Conservation (phyloP, 345 rosid species). For the Psidium friedrichsthalianum region DNA sequence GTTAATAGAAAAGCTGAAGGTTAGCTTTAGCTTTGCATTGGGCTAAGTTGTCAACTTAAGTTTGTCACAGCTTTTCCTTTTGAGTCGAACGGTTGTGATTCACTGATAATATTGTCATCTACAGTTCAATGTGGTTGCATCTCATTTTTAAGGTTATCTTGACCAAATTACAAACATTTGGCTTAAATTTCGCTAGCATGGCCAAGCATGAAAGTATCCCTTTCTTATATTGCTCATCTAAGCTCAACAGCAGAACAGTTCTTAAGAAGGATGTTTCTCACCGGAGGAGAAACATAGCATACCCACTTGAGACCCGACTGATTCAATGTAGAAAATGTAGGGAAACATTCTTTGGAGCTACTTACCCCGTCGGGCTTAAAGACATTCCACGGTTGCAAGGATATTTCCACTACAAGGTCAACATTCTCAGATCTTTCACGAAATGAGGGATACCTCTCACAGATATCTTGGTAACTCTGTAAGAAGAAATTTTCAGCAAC, state of each 20-base stretch:
- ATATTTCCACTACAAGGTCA: conserved; percentile 91
- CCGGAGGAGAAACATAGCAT: background rate
- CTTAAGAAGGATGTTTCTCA: background rate
- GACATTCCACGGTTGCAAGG: conserved; percentile 98
- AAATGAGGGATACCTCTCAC: conserved; percentile 88
- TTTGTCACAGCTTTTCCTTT: background rate
- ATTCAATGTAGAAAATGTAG: background rate
- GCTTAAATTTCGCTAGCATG: background rate
- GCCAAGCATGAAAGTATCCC: background rate
- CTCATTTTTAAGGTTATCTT: background rate
- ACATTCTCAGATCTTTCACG: conserved; percentile 94
- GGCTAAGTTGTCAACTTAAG: background rate
- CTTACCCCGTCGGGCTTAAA: conserved; percentile 93
- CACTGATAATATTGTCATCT: background rate
- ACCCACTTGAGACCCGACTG: background rate
- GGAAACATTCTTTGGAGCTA: background rate
- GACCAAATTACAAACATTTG: background rate
- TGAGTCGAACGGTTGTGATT: background rate
- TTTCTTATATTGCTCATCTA: background rate
- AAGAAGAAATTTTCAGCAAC: conserved; percentile 9
- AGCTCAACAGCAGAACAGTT: background rate
- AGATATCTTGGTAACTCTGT: conserved; percentile 77
- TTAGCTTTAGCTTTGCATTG: background rate
- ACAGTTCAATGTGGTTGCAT: background rate
- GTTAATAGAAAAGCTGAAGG: background rate